phyloP scores from a whole-genome alignment of 108 stramenopile genomes.

The Aurantiochytrium sp. region DNA sequence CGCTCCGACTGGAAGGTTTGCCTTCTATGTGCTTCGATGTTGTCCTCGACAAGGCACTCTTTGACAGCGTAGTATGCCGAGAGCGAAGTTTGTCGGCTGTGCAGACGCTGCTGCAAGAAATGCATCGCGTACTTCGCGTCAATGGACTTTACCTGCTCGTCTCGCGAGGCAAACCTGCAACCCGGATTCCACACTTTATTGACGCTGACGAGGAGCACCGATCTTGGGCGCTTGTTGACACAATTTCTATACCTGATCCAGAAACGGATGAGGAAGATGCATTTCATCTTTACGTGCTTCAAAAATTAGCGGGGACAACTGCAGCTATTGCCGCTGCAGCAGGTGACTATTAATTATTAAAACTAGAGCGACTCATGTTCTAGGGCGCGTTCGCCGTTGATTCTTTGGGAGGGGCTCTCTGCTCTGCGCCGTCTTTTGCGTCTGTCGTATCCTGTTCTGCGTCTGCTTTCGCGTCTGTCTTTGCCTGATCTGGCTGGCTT shows the following conservation, averaged over 20 bases:
- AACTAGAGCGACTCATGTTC: too few species aligned
- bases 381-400: too few species aligned
- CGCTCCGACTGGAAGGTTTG: neutral
- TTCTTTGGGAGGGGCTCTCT: too few species aligned
- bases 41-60: neutral
- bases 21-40: conserved; percentile 3
- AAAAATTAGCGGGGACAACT: neutral
- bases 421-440: too few species aligned
- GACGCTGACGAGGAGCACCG: neutral
- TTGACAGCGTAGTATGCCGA: neutral
- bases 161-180: neutral
- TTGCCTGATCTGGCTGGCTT: too few species aligned
- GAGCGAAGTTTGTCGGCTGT: neutral
- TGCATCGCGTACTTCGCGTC: neutral
- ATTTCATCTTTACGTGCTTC: neutral
- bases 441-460: too few species aligned
- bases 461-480: too few species aligned
- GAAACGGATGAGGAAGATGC: neutral
- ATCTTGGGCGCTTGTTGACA: neutral
- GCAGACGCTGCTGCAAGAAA: neutral
- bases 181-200: neutral
- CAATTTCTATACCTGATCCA: neutral
- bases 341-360: too few species aligned
- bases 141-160: neutral
- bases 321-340: neutral